Evolutionary conservation across 768 basidiomycete species (phyloP).

Genomic region (Xerocomellus intermedius): DNA sequence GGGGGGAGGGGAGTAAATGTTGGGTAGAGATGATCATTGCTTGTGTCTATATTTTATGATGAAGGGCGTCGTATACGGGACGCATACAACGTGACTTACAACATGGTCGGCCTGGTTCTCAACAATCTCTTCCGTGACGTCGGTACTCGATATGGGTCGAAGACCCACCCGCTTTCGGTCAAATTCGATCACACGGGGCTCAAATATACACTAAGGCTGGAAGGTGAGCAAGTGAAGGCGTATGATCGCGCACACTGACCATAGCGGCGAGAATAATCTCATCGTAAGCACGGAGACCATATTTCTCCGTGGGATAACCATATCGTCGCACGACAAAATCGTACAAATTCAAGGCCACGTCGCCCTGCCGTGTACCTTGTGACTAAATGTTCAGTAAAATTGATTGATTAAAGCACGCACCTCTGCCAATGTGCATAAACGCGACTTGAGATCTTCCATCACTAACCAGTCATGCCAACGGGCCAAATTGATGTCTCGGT

Average conservation of each 20-base stretch:
- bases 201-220: slow-evolving; percentile 74
- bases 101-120: slow-evolving; percentile 53
- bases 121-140: slow-evolving; percentile 76
- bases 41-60: slow-evolving; percentile 57
- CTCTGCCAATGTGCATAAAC: slow-evolving; percentile 84
- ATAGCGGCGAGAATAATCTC: slow-evolving; percentile 94
- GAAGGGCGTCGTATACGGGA: slow-evolving; percentile 1
- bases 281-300: slow-evolving; percentile 88
- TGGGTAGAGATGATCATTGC: slow-evolving; percentile 92
- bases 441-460: slow-evolving; percentile 87
- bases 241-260: slow-evolving; percentile 46
- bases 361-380: slow-evolving; percentile 50
- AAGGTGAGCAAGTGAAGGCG: neutral
- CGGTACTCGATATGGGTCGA: slow-evolving; percentile 47
- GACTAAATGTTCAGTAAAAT: neutral
- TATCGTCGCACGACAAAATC: slow-evolving; percentile 86
- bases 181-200: slow-evolving; percentile 90
- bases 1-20: slow-evolving; percentile 57
- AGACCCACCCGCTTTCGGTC: slow-evolving; percentile 64
- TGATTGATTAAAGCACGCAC: slow-evolving; percentile 42
- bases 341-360: slow-evolving; percentile 87
- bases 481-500: slow-evolving; percentile 75
- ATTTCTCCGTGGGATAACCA: slow-evolving; percentile 77
- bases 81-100: slow-evolving; percentile 33
- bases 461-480: slow-evolving; percentile 84